phyloP scores from a whole-genome alignment of 2,329 filamentous ascomycete species.

The Ceratocystis albifundus region DNA sequence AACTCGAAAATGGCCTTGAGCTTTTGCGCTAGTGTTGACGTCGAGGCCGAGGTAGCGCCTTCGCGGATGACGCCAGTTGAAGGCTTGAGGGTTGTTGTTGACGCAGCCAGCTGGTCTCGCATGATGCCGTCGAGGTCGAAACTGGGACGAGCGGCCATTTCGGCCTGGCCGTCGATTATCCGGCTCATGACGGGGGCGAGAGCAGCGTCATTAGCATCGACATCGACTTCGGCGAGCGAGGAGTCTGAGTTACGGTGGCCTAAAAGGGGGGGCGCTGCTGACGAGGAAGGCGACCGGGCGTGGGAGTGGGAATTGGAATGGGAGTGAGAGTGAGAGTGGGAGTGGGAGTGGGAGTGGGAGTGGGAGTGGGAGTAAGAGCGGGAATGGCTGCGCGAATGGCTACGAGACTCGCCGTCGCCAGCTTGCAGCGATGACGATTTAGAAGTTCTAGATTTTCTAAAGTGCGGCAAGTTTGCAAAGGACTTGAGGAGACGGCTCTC shows the following conservation, averaged over 20 bases:
- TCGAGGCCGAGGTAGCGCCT: background rate
- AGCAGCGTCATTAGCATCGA: conserved; percentile 12
- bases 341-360: background rate
- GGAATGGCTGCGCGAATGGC: background rate
- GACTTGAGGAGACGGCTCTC: conserved; percentile 55
- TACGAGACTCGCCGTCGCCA: background rate
- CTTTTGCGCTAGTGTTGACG: conserved; percentile 53
- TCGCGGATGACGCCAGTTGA: background rate
- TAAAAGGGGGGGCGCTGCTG: background rate
- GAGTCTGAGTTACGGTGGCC: background rate
- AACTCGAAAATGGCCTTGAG: conserved; percentile 81
- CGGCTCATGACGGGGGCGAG: conserved; percentile 63
- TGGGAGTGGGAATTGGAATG: too few species aligned
- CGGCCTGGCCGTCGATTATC: conserved; percentile 61
- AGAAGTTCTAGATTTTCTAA: conserved; percentile 33
- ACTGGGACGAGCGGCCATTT: conserved; percentile 48
- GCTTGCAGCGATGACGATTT: conserved; percentile 11
- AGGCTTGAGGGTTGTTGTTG: background rate
- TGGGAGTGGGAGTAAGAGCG: background rate
- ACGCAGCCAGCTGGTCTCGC: background rate
- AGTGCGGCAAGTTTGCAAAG: conserved; percentile 46
- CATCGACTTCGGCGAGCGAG: conserved; percentile 25
- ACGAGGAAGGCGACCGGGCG: background rate
- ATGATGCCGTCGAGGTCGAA: conserved; percentile 43
- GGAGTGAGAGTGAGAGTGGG: background rate